Evolutionary conservation across 179 eudicot genomes (phyloP).

Genomic region (Actinidia arguta): DNA sequence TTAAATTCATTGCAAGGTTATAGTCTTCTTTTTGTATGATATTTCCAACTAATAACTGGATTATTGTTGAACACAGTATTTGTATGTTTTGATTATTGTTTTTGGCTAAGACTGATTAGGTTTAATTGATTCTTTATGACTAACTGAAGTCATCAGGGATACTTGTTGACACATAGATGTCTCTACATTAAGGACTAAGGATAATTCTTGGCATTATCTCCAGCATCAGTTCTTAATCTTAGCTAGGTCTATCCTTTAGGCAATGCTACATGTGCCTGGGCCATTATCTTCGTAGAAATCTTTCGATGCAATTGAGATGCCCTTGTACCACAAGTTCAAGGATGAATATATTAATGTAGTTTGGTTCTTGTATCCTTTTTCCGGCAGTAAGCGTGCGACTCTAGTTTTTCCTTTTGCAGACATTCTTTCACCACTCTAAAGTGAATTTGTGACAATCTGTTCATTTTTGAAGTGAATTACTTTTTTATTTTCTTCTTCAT

Average conservation of each 20-base stretch:
- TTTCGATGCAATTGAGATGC: neutral
- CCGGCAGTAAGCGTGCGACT: neutral
- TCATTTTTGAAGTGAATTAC: neutral
- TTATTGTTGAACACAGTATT: neutral
- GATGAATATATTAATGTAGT: neutral
- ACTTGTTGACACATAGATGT: slow-evolving; percentile 1
- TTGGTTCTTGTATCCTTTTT: neutral
- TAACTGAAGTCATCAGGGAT: neutral
- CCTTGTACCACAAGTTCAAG: neutral
- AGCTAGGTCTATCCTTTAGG: neutral
- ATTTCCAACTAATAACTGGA: neutral
- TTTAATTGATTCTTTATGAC: neutral
- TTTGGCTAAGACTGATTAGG: neutral
- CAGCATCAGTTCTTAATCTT: neutral
- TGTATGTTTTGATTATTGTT: neutral
- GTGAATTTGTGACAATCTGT: neutral
- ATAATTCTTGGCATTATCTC: neutral
- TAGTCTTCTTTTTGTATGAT: neutral
- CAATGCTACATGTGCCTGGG: neutral
- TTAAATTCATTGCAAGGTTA: slow-evolving; percentile 16
- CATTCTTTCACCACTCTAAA: neutral
- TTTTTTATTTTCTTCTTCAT: slow-evolving; percentile 3
- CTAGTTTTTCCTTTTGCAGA: neutral
- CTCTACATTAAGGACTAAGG: slow-evolving; percentile 4
- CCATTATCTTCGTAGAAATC: neutral